Percentiles rank a stretch among this genome's conserved stretches.
Evolutionary conservation across 2,329 filamentous ascomycete species (phyloP).

Genomic region (Fusarium pseudocircinatum): DNA sequence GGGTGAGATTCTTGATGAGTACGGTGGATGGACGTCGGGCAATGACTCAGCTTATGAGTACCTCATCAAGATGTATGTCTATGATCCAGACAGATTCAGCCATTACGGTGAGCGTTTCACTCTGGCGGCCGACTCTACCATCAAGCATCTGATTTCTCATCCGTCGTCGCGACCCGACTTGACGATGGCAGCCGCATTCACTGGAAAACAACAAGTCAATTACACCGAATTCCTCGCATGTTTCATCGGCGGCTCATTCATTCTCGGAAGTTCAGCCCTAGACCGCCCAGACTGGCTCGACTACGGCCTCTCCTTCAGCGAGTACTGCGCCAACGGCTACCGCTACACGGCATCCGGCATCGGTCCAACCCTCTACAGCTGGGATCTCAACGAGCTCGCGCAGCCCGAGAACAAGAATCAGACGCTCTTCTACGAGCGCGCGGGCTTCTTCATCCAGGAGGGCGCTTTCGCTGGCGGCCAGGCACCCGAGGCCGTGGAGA

Average conservation of each 20-base stretch:
- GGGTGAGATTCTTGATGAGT: slow-evolving; percentile 40
- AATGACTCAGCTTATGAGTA: slow-evolving; percentile 70
- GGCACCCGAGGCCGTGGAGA: slow-evolving; percentile 74
- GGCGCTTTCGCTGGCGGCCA: not conserved
- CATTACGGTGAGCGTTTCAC: slow-evolving; percentile 50
- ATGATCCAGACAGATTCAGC: slow-evolving; percentile 66
- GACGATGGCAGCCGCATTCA: slow-evolving; percentile 67
- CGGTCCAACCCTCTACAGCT: slow-evolving; percentile 4
- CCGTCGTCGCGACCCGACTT: slow-evolving; percentile 77
- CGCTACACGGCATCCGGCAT: not conserved
- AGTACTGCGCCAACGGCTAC: slow-evolving; percentile 3
- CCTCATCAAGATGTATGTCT: slow-evolving; percentile 68
- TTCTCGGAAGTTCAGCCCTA: slow-evolving; percentile 65
- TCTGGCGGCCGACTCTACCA: slow-evolving; percentile 59
- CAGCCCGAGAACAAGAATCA: not conserved
- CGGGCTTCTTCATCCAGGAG: not conserved
- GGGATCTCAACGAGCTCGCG: not conserved
- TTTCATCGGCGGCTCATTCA: slow-evolving; percentile 73
- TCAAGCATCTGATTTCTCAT: slow-evolving; percentile 51
- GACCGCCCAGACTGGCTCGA: slow-evolving; percentile 52
- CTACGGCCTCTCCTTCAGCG: slow-evolving; percentile 8
- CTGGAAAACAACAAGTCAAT: slow-evolving; percentile 62
- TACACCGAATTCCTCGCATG: slow-evolving; percentile 64
- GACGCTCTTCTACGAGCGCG: not conserved
- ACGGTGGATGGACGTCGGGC: slow-evolving; percentile 65